Conservation (phyloP, 2,329 filamentous ascomycete genomes). For the Clarireedia homoeocarpa region DNA sequence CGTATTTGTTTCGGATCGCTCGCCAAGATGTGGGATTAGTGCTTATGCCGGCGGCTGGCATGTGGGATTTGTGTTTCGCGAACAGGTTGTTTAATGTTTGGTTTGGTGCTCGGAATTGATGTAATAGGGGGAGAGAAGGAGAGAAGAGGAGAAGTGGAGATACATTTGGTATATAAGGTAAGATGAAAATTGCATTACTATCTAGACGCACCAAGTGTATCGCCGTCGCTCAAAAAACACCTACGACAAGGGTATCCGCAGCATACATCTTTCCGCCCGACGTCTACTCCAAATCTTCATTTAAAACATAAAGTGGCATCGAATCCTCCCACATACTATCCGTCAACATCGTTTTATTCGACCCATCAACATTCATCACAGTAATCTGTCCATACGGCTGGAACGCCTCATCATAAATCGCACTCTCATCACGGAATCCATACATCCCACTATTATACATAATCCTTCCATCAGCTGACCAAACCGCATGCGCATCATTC, state of each 20-base stretch:
- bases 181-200: no score
- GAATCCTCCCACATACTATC: constrained; percentile 31
- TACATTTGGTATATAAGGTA: no score
- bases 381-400: constrained; percentile 39
- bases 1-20: background rate
- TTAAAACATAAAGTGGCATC: constrained; percentile 26
- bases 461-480: constrained; percentile 35
- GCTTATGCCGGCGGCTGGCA: no score
- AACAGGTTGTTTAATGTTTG: no score
- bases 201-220: no score
- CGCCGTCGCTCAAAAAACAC: background rate
- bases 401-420: constrained; percentile 36
- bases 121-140: no score
- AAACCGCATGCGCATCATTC: constrained; percentile 39
- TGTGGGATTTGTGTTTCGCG: no score
- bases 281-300: constrained; percentile 9
- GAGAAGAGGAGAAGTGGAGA: no score
- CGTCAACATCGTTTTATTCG: constrained; percentile 26
- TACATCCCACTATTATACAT: constrained; percentile 36
- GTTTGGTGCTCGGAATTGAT: no score
- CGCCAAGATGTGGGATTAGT: background rate
- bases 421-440: constrained; percentile 36
- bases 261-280: background rate
- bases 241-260: background rate
- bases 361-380: constrained; percentile 36